Evolutionary conservation across 148 eudicot genomes (phyloP), one percentile per base, ranked within the genome.

Genomic region (Chenopodium album): DNA sequence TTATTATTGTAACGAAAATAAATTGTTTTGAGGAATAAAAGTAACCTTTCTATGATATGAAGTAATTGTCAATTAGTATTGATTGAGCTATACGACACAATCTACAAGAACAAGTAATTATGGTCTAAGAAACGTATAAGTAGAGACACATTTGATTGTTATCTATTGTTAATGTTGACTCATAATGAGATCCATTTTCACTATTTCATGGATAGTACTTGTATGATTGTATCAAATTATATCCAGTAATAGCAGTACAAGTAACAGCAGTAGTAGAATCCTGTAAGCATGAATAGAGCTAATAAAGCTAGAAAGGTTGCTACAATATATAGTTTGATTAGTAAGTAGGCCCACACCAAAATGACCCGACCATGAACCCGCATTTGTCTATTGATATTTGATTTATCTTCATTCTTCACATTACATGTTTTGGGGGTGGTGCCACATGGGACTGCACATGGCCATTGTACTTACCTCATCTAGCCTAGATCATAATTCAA

Each of bases 371-470:
- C 83, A 74, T 72, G 59, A 62, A 63, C 46, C 44, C 65, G 17
- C 64, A 46, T 78, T 78, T 78, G 74, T 78, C 81, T 26, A 74
- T 10, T 47, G 73, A 64, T 74, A n/a, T 26, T 17, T 56, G 62
- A 13, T 73, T 44, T 23, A 48, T 4, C 19, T 59, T 19, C 59
- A 17, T 16, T 4, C 19, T 59, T 19, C 59, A 17, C 23, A 20
- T 37, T 47, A 44, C 50, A 74, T 81, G 76, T 13, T 78, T 76
- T 70, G 29, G 79, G 70, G 65, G 77, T 41, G 28, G 4, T 52
- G 29, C 52, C 85, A 83, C 85, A 83, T 83, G 85, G 68, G 41
- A 23, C 10, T 66, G 64, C 85, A 83, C 85, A 79, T 83, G 85
- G 70, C 66, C 47, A 6, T 62, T 77, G 26, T 74, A 78, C 70